Conservation (phyloP, 2,329 filamentous ascomycete genomes). For the Podosphaera aphanis region DNA sequence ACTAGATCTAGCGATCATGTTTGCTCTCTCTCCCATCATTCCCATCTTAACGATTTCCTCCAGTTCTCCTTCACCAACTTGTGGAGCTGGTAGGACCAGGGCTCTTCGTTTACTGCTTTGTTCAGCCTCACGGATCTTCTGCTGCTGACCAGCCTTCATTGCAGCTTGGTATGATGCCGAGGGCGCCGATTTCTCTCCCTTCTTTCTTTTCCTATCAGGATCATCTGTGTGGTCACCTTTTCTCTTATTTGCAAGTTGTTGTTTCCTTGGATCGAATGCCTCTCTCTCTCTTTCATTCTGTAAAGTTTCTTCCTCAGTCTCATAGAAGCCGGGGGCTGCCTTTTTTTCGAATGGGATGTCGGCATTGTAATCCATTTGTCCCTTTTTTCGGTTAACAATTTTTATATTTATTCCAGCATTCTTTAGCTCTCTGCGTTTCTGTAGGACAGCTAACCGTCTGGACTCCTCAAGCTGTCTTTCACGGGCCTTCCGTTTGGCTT, state of each 20-base stretch:
- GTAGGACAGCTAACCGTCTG: conserved; percentile 63
- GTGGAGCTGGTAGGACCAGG: conserved; percentile 65
- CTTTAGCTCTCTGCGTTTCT: conserved; percentile 91
- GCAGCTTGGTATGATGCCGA: conserved; percentile 66
- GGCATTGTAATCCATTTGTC: conserved; percentile 98
- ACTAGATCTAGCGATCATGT: conserved; percentile 46
- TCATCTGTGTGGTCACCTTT: conserved; percentile 82
- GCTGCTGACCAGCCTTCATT: conserved; percentile 78
- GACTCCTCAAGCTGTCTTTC: conserved; percentile 93
- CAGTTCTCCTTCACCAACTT: conserved; percentile 77
- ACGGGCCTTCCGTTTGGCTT: conserved; percentile 90
- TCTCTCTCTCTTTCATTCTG: conserved; percentile 67
- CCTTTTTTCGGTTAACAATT: conserved; percentile 70
- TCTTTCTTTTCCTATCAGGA: conserved; percentile 56
- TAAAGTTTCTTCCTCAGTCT: conserved; percentile 61
- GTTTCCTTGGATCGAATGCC: conserved; percentile 77
- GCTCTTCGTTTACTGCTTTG: conserved; percentile 80
- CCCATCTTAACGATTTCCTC: conserved; percentile 99
- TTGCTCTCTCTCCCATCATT: conserved; percentile 72
- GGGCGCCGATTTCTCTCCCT: conserved; percentile 65
- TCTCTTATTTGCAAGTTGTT: conserved; percentile 73
- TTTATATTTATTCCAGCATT: conserved; percentile 98
- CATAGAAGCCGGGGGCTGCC: conserved; percentile 72
- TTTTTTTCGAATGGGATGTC: conserved; percentile 96
- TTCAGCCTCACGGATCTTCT: conserved; percentile 85